These are phyloP conservation scores for Acacia melanoxylon DNA, from an alignment of 306 rosid species.

Conservation along the genomic window DNA sequence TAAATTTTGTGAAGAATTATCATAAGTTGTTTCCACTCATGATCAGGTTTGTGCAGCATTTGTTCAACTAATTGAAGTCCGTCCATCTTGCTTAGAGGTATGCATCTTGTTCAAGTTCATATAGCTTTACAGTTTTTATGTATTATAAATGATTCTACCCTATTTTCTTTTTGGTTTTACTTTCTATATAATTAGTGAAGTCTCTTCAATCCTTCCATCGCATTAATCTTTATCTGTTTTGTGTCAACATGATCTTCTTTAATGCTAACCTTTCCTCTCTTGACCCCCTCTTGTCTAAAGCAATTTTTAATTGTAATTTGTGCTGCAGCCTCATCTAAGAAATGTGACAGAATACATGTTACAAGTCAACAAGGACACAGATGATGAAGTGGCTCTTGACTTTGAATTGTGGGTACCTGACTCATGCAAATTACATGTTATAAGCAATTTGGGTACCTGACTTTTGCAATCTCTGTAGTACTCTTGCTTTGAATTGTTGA, in stretches of 20 bases:
- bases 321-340: slow-evolving; percentile 80
- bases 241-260: slow-evolving; percentile 22
- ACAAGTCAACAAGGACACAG: slow-evolving; percentile 92
- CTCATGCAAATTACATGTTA: no score
- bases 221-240: neutral
- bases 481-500: neutral
- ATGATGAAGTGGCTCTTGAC: slow-evolving; percentile 96
- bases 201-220: slow-evolving; percentile 8
- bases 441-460: neutral
- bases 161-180: slow-evolving; percentile 6
- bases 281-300: slow-evolving; percentile 29
- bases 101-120: slow-evolving; percentile 28
- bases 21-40: slow-evolving; percentile 22
- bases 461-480: neutral
- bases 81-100: slow-evolving; percentile 87
- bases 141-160: slow-evolving; percentile 9
- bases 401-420: slow-evolving; percentile 84
- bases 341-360: slow-evolving; percentile 90
- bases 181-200: slow-evolving; percentile 12
- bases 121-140: neutral
- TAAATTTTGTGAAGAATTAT: slow-evolving; percentile 29
- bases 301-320: slow-evolving; percentile 27
- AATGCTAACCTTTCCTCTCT: neutral
- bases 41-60: slow-evolving; percentile 94
- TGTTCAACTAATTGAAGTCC: slow-evolving; percentile 96